A percentile compares a stretch with the other conserved stretches of the same genome.
phyloP scores from a whole-genome alignment of 768 basidiomycete genomes.

The Cystofilobasidium macerans region DNA sequence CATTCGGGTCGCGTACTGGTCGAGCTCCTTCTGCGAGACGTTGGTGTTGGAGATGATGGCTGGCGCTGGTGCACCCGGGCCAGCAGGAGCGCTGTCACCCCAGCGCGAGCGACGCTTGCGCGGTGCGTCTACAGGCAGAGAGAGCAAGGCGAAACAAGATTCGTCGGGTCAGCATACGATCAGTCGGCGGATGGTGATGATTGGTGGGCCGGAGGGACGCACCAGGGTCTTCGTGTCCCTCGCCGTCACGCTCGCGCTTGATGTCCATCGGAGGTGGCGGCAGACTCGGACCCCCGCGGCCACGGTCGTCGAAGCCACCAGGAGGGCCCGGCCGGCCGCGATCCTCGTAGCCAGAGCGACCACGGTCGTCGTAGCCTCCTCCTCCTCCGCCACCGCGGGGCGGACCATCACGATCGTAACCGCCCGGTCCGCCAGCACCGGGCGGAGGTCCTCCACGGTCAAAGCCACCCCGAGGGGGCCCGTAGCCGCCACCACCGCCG shows the following conservation, averaged over 20 bases:
- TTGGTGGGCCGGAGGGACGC: constrained; percentile 4
- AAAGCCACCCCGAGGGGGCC: not conserved
- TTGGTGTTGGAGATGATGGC: constrained; percentile 73
- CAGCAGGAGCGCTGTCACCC: constrained; percentile 77
- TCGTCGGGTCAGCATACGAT: not conserved
- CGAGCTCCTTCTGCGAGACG: constrained; percentile 88
- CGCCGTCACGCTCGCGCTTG: not conserved
- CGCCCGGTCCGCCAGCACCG: not conserved
- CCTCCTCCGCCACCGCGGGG: not conserved
- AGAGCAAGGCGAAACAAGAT: not conserved
- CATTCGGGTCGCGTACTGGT: constrained; percentile 93
- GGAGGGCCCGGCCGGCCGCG: not conserved
- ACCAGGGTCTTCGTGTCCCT: not conserved
- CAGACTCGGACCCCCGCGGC: not conserved
- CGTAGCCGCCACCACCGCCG: not conserved
- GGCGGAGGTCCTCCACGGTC: not conserved
- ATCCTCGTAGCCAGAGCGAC: not conserved
- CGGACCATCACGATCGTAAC: not conserved
- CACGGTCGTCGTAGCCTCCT: not conserved
- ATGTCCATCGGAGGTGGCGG: not conserved
- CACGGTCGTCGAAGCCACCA: not conserved
- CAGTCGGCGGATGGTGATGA: too few relatives aligned
- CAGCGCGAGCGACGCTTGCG: constrained; percentile 94
- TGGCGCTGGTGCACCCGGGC: constrained; percentile 72
- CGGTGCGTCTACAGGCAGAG: constrained; percentile 53